These are phyloP conservation scores for Boletus edulis DNA, from an alignment of 768 basidiomycete species.

Conservation along the genomic window DNA sequence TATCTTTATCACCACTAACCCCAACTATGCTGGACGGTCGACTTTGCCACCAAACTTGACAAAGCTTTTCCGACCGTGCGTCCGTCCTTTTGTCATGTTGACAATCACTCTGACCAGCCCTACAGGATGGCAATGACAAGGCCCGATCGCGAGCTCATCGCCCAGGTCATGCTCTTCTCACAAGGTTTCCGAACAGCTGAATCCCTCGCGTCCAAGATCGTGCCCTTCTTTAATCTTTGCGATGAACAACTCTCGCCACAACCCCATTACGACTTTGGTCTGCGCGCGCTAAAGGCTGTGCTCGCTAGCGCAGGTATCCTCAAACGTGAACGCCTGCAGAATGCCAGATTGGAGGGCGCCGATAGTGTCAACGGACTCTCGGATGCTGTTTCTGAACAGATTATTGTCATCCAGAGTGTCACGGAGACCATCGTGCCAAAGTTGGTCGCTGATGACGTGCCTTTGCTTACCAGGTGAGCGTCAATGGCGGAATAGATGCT, in stretches of 20 bases:
- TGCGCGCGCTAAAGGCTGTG: constrained; percentile 96
- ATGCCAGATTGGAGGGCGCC: constrained; percentile 37
- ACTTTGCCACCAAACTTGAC: constrained; percentile 84
- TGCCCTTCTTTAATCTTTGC: constrained; percentile 99
- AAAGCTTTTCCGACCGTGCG: constrained; percentile 90
- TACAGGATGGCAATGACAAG: constrained; percentile 97
- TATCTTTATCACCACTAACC: constrained; percentile 99
- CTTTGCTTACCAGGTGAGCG: constrained; percentile 82
- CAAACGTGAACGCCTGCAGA: constrained; percentile 83
- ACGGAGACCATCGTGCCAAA: constrained; percentile 99
- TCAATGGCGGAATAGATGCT: background rate
- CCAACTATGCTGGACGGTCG: constrained; percentile 97
- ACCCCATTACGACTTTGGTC: constrained; percentile 98
- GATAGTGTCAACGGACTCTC: constrained; percentile 56
- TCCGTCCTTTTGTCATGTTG: constrained; percentile 12
- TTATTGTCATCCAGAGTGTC: constrained; percentile 97
- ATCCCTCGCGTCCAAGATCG: constrained; percentile 95
- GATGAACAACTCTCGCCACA: constrained; percentile 96
- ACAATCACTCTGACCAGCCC: constrained; percentile 7
- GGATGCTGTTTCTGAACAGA: constrained; percentile 81
- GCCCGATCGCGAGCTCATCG: constrained; percentile 97
- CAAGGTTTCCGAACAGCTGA: constrained; percentile 99
- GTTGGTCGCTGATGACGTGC: constrained; percentile 95
- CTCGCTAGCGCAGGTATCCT: constrained; percentile 96
- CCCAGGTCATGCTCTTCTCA: constrained; percentile 99